Conservation (phyloP, 495 filamentous ascomycete genomes). For the Jackrogersella multiformis region DNA sequence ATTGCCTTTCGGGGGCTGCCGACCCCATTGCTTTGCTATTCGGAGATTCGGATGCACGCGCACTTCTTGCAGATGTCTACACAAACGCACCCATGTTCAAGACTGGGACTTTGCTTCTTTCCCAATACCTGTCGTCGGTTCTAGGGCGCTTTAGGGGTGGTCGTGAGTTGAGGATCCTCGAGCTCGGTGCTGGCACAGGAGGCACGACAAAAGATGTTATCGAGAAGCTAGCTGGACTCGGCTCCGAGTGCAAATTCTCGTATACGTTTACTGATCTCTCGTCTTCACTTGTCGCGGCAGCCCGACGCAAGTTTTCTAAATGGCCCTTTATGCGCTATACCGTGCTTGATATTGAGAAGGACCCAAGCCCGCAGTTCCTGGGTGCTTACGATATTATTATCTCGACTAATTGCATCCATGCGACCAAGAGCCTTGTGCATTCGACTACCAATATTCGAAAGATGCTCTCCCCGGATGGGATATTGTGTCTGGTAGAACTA, state of each 20-base stretch:
- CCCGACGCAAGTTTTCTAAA: conserved; percentile 45
- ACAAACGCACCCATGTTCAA: conserved; percentile 44
- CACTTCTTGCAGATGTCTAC: conserved; percentile 46
- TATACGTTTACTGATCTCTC: conserved; percentile 59
- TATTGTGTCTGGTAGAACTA: conserved; percentile 58
- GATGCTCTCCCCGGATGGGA: conserved; percentile 53
- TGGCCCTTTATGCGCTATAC: conserved; percentile 44
- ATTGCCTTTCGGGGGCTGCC: conserved; percentile 45
- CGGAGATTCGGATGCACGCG: conserved; percentile 35
- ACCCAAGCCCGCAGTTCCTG: conserved; percentile 24
- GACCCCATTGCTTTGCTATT: conserved; percentile 51
- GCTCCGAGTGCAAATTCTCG: conserved; percentile 23
- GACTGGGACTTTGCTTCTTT: conserved; percentile 40
- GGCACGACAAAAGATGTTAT: conserved; percentile 35
- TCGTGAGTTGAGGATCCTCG: conserved; percentile 45
- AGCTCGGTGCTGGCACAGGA: conserved; percentile 47
- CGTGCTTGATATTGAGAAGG: conserved; percentile 48
- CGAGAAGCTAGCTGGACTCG: conserved; percentile 16
- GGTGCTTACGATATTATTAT: conserved; percentile 49
- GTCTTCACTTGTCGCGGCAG: conserved; percentile 50
- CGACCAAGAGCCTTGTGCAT: conserved; percentile 46
- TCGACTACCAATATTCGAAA: conserved; percentile 47
- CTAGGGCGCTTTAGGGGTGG: conserved; percentile 10
- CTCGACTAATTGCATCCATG: conserved; percentile 57
- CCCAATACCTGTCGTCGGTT: conserved; percentile 32